Conservation (phyloP, 495 filamentous ascomycete species). For the Jackrogersella minutella region DNA sequence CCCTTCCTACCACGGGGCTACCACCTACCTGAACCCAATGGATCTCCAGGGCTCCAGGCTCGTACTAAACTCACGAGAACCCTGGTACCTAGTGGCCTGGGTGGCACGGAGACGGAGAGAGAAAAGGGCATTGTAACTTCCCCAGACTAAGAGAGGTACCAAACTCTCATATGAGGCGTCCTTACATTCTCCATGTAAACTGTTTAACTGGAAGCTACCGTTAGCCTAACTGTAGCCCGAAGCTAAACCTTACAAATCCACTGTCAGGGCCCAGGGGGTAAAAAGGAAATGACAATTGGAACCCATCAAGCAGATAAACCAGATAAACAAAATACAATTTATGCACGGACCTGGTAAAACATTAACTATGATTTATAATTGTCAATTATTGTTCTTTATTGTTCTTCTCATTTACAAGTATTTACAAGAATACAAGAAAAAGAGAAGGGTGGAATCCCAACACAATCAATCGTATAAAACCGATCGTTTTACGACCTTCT, state of each 20-base stretch:
- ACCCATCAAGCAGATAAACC: too few relatives aligned
- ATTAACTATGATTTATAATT: not conserved
- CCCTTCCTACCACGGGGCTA: too few relatives aligned
- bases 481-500: not conserved
- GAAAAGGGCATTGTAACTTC: slow-evolving; percentile 12
- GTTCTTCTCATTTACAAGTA: not conserved
- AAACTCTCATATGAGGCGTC: not conserved
- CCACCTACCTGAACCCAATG: too few relatives aligned
- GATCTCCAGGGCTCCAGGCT: not conserved
- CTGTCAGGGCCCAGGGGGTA: too few relatives aligned
- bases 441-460: not conserved
- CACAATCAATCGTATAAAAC: not conserved
- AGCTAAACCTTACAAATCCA: slow-evolving; percentile 6
- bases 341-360: not conserved
- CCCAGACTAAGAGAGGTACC: not conserved
- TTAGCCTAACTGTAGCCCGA: too few relatives aligned
- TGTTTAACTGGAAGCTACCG: too few relatives aligned
- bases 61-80: not conserved
- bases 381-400: not conserved
- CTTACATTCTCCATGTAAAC: not conserved
- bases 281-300: too few relatives aligned
- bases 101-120: not conserved
- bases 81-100: not conserved
- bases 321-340: too few relatives aligned
- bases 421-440: not conserved